Evolutionary conservation across 805 yeast species (phyloP).

Genomic region (Candida vaughaniae): DNA sequence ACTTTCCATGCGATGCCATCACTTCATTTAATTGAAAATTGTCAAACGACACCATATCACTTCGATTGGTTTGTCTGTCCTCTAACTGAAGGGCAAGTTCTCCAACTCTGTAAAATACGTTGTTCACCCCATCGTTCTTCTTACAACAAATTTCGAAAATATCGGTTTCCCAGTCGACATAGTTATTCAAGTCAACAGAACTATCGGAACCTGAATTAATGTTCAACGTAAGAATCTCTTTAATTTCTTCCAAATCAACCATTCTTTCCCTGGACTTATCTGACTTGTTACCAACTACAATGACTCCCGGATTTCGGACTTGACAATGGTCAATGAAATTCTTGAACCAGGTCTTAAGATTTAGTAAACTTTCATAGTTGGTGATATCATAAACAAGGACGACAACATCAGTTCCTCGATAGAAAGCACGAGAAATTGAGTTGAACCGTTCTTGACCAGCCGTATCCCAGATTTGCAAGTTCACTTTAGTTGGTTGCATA

Average conservation of each 20-base stretch:
- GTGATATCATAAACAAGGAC: conserved; percentile 55
- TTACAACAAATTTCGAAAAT: conserved; percentile 34
- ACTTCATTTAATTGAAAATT: conserved; percentile 23
- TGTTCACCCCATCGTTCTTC: conserved; percentile 28
- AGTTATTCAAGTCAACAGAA: conserved; percentile 20
- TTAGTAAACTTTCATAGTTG: conserved; percentile 49
- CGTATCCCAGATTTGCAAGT: conserved; percentile 56
- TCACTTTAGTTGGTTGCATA: background rate
- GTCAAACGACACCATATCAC: conserved; percentile 27
- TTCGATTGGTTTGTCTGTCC: conserved; percentile 7
- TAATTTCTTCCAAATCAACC: conserved; percentile 36
- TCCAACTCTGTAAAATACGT: conserved; percentile 37
- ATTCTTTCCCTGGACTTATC: conserved; percentile 38
- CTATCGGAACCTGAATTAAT: conserved; percentile 3
- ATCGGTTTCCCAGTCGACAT: conserved; percentile 35
- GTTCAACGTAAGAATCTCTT: conserved; percentile 27
- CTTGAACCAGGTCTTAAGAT: conserved; percentile 47
- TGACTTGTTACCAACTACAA: conserved; percentile 53
- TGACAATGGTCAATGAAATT: conserved; percentile 49
- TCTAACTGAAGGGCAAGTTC: conserved; percentile 27
- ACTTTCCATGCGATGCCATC: background rate
- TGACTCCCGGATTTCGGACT: conserved; percentile 45
- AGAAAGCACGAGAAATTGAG: conserved; percentile 53
- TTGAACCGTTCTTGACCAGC: conserved; percentile 49
- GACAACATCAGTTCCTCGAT: conserved; percentile 58